Conservation (phyloP, 2,329 filamentous ascomycete genomes). For the Exophiala calicioides region DNA sequence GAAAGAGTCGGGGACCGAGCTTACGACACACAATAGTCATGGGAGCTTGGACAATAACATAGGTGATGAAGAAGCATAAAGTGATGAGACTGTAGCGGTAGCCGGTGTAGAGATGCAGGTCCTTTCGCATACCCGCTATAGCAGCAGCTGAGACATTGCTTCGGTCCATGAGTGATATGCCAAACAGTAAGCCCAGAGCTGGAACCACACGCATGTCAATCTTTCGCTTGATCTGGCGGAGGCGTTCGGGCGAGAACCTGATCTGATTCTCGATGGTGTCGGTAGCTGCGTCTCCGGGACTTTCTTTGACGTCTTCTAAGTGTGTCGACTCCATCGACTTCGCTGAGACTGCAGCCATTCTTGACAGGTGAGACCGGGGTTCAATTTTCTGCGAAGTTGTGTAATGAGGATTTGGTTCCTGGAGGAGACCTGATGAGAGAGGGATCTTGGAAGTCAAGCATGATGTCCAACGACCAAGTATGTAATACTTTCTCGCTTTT, state of each 20-base stretch:
- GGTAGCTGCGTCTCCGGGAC: background rate
- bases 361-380: too few relatives aligned
- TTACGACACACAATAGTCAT: conserved; percentile 68
- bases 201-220: conserved; percentile 67
- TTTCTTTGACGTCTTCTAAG: background rate
- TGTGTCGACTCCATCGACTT: background rate
- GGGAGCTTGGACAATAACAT: conserved; percentile 69
- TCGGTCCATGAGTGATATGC: conserved; percentile 46
- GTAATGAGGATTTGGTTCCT: too few relatives aligned
- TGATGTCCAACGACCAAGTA: too few relatives aligned
- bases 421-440: too few relatives aligned
- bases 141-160: conserved; percentile 62
- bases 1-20: conserved; percentile 51
- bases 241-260: background rate
- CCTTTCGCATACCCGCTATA: conserved; percentile 57
- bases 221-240: conserved; percentile 59
- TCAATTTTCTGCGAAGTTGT: too few relatives aligned
- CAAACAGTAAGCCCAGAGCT: conserved; percentile 66
- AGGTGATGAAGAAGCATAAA: conserved; percentile 72
- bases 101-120: conserved; percentile 31
- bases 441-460: too few relatives aligned
- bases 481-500: too few relatives aligned
- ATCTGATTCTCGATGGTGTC: background rate
- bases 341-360: too few relatives aligned
- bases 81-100: conserved; percentile 58